A percentile compares a stretch with the other conserved stretches of the same genome.
phyloP scores from a whole-genome alignment of 2,329 filamentous ascomycete genomes.

The Xylariales sp. region DNA sequence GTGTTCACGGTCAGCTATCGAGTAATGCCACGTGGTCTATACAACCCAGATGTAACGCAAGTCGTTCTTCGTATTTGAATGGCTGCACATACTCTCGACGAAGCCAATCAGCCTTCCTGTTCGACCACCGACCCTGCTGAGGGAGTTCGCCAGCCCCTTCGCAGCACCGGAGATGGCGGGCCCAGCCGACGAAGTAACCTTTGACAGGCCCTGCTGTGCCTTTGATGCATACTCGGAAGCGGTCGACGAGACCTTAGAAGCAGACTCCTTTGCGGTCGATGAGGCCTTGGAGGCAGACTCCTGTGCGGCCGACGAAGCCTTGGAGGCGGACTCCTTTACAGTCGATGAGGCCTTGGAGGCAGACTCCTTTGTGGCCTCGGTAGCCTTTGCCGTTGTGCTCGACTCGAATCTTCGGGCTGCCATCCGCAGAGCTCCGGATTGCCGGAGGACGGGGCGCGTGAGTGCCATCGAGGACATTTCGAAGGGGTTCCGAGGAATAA shows the following conservation, averaged over 20 bases:
- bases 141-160: conserved; percentile 57
- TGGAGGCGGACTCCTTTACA: too few relatives aligned
- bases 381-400: conserved; percentile 44
- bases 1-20: conserved; percentile 9
- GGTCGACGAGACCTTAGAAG: conserved; percentile 35
- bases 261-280: too few relatives aligned
- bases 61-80: too few relatives aligned
- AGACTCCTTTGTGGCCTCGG: conserved; percentile 28
- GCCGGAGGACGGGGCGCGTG: conserved; percentile 28
- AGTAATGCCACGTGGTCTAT: not conserved
- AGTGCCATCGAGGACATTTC: conserved; percentile 23
- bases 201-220: conserved; percentile 77
- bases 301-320: conserved; percentile 37
- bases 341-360: conserved; percentile 38
- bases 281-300: conserved; percentile 36
- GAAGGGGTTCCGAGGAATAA: conserved; percentile 9
- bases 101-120: conserved; percentile 75
- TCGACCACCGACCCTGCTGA: conserved; percentile 76
- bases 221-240: conserved; percentile 51
- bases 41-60: not conserved
- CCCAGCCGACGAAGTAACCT: conserved; percentile 75
- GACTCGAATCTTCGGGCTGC: conserved; percentile 58
- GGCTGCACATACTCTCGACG: conserved; percentile 70
- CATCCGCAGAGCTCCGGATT: conserved; percentile 27
- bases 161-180: conserved; percentile 71